Evolutionary conservation across 2,329 filamentous ascomycete genomes (phyloP), one percentile per base, ranked within the genome.

Genomic region (Emergomyces orientalis): DNA sequence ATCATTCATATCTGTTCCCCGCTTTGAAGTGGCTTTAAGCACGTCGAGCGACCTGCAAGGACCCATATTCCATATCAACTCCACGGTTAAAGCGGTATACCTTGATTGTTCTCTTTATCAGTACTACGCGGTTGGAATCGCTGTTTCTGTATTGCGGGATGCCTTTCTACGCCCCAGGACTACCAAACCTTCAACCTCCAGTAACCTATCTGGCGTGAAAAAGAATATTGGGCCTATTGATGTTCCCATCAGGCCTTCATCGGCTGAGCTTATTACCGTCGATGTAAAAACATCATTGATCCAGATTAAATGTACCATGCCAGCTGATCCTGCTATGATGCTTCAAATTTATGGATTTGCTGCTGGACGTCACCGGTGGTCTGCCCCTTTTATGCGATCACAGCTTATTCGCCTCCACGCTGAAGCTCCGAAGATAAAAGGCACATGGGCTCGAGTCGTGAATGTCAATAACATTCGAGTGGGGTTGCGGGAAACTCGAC

Each of bases 41-140:
- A 95, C 94, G 0, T 82, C 86, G 3, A 95, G 90, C 67, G 94
- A 99, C 73, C 85, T 85, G 37, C 90, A 96, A 70, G 93, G 92
- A 0, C 89, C 91, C 0, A 82, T 96, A 6, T 90, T 97, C 71
- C 91, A 97, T 71, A 77, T 97, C 52, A 91, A 95, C 67, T 89
- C 90, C 0, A 85, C 89, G 60, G 83, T 94, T 25, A 88, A 88
- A 67, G 90, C 89, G 6, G 77, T 99, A 1, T 85, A 90, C 65
- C 71, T 96, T 8, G 88, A 95, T 59, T 97, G 97, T 72, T 99
- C 95, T 0, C 82, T 99, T 0, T 96, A 95, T 73, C 88, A 92
- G 3, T 92, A 96, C 72, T 99, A 97, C 71, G 88, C 92, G 0
- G 82, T 95, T 32, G 89, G 91, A 0, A 86, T 97, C 64, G 94